Base-by-base conservation (phyloP, 805 yeast genomes). In the Brettanomyces naardenensis region DNA sequence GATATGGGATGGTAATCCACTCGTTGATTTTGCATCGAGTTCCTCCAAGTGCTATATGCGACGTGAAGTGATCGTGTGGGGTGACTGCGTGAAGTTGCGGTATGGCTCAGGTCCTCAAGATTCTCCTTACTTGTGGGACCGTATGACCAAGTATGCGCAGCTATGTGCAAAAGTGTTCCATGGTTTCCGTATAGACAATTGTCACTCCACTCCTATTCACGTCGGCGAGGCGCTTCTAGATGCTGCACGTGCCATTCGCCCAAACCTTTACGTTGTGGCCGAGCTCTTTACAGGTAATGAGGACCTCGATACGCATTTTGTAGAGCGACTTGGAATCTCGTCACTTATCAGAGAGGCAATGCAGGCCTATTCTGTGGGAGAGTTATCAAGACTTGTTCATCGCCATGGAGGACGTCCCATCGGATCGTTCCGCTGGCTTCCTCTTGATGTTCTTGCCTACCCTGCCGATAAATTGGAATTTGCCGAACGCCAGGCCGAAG, bases 1-100 rank as follows among this genome's bases (percentile, higher is more conserved):
- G 97, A 87, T 92, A 40, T 90, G 98, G 98, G 89, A 86, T 37
- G 97, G 95, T 9, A 80, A 90, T 48, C 97, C 97, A 2, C 61
- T 89, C 40, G 81, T 86, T 3, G 97, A 90, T 61, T 90, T 90
- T 70, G 98, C 97, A 0, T 82, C 95, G 0, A 59, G 69, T 21
- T 49, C 78, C 38, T 77, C 95, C 4, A 81, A 75, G 52, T 89
- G 94, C 4, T 90, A 92, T 54, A 61, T 90, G 35, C 70, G 95
- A 37, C 74, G 98, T 54, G 96, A 90, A 58, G 95, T 90, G 10
- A 88, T 90, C 47, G 85, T 90, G 19, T 90, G 98, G 98, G 92
- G 95, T 3, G 98, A 90, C 56, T 90, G 98, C 66, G 89, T 90
- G 39, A 90, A 90, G 57, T 66, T 90, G 45, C 71, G 98, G 42